Base-by-base conservation (phyloP, 257 asterid species). In the Nicotiana benthamiana region DNA sequence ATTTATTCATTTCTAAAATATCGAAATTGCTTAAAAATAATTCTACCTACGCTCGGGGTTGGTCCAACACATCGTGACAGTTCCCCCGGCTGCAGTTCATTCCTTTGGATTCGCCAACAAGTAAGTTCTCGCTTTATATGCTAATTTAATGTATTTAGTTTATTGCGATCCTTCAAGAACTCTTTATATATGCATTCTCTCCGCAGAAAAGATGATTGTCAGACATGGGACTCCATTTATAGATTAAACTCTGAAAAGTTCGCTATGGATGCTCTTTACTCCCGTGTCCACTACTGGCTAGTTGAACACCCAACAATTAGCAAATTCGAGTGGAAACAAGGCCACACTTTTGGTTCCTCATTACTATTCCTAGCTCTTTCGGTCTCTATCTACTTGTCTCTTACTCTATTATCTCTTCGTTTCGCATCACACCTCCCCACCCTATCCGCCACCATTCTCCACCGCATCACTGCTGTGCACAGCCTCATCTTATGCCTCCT, bases 401-500 rank as follows among this genome's bases (percentile, higher is more conserved):
- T 90, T 80, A 90, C 96, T 0, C 74, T 89, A 81, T 7, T 83
- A 75, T 86, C 89, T 90, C 85, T 46, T 89, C 84, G 28, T 70
- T 78, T 80, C 57, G 85, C 82, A 43, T 34, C 66, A 86, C 85
- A 80, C 57, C 59, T 26, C 15, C 89, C 87, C 40, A 53, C 85
- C 72, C 76, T 87, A 59, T 81, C 85, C 88, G 1, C 90, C 67
- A 51, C 91, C 87, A 60, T 79, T 67, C 92, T 94, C 89, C 97
- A 94, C 90, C 88, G 79, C 84, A 68, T 89, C 80, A 85, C 94
- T 84, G 90, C 91, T 88, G 80, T 60, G 78, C 97, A 94, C 92
- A 94, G 77, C 89, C 91, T 91, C 74, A 62, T 79, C 80, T 97
- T 94, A 79, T 87, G 92, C 86, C 83, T 91, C 85, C 91, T 93